phyloP scores from a whole-genome alignment of 1,284 basidiomycete genomes.

The Serendipita sp. region DNA sequence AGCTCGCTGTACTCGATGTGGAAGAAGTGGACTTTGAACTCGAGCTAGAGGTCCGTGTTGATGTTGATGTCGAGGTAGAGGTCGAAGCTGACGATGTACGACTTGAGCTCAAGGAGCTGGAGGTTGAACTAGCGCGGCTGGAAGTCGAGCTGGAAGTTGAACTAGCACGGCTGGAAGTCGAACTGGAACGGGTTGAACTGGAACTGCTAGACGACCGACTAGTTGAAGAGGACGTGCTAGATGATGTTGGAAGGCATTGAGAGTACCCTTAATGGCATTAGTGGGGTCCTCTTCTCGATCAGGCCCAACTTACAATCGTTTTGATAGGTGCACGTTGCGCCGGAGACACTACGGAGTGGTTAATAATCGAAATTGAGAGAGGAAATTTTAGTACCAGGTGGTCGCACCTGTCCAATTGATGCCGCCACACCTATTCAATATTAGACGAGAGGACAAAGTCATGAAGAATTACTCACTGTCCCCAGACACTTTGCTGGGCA shows the following conservation, averaged over 20 bases:
- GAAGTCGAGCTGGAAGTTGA: too few relatives aligned
- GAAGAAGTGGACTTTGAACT: too few relatives aligned
- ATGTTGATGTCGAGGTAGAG: conserved; percentile 15
- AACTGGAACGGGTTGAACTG: background rate
- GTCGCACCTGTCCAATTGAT: background rate
- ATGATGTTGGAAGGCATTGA: conserved; percentile 32
- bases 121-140: too few relatives aligned
- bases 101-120: too few relatives aligned
- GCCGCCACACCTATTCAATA: background rate
- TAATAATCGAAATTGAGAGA: background rate
- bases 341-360: background rate
- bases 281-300: background rate
- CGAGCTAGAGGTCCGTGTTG: too few relatives aligned
- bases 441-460: background rate
- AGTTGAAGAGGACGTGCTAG: conserved; percentile 11
- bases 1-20: conserved; percentile 20
- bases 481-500: background rate
- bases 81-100: conserved; percentile 13
- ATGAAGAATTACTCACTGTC: background rate
- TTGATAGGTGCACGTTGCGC: background rate
- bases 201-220: background rate
- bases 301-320: background rate
- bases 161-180: too few relatives aligned
- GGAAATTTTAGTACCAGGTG: background rate
- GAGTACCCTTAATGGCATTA: conserved; percentile 25